Evolutionary conservation across 208 protist genomes (phyloP), one percentile per base, ranked within the genome.

Genomic region (Trypanosoma lewisi): DNA sequence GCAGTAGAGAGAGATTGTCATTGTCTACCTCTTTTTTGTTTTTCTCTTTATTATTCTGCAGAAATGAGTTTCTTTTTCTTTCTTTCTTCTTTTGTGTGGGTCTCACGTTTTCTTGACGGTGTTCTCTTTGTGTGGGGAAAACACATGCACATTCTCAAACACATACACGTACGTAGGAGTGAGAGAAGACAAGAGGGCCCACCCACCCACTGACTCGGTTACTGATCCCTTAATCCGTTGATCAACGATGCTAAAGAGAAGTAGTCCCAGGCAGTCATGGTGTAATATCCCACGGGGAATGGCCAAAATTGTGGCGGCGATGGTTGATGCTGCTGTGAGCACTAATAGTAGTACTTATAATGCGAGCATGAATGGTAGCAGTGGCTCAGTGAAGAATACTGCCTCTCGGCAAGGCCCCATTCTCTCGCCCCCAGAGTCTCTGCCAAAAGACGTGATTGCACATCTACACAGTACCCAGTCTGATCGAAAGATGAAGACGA

Each of bases 281-380:
- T 78, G 73, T 67, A 91, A 87, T 54, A 67, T 91, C 19, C 72
- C 75, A 34, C 69, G 68, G 3, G 84, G 84, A 12, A n/a, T 77
- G n/a, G 56, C 68, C 2, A 71, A 73, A 28, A 51, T 91, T 7
- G 47, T 70, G 28, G 19, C 37, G 17, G 79, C 80, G 12, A 70
- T 80, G 48, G 51, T 71, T 19, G 58, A n/a, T n/a, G 14, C 25
- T 7, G 19, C 31, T 12, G 63, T 50, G 17, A 42, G 63, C 19
- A 54, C 62, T 11, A 37, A 33, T 47, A 56, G 62, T 1, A 27
- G 1, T 34, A 31, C 23, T 8, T 17, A 4, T 6, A 39, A 27
- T 44, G 2, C 5, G 36, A n/a, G 42, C 30, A 37, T 16, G 14
- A 55, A 21, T 47, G 48, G 28, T 19, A 21, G 5, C 36, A 36